phyloP scores from a whole-genome alignment of 805 yeast genomes.

The Kluyveromyces starmeri region DNA sequence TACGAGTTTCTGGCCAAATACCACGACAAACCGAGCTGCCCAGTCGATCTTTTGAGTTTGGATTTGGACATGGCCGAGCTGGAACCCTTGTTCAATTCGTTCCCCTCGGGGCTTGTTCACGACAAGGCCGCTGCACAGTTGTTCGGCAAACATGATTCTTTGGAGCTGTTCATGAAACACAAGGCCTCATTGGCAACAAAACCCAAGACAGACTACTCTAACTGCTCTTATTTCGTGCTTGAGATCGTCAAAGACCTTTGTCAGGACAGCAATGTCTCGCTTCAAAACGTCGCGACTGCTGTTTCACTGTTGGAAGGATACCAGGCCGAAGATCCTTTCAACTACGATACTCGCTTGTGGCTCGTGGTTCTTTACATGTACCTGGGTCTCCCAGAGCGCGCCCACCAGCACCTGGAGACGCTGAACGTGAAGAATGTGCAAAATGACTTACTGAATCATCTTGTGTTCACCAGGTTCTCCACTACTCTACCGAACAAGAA shows the following conservation, averaged over 20 bases:
- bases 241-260: conserved; percentile 38
- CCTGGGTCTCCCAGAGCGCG: conserved; percentile 45
- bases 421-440: conserved; percentile 70
- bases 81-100: conserved; percentile 13
- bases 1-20: conserved; percentile 36
- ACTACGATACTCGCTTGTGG: conserved; percentile 67
- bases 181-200: conserved; percentile 32
- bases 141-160: conserved; percentile 20
- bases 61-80: conserved; percentile 19
- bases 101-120: conserved; percentile 37
- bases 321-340: conserved; percentile 50
- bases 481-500: conserved; percentile 36
- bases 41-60: conserved; percentile 39
- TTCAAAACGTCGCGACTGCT: conserved; percentile 31
- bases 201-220: conserved; percentile 58
- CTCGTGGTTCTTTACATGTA: conserved; percentile 51
- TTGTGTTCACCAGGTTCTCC: conserved; percentile 41
- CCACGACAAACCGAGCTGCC: conserved; percentile 56
- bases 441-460: conserved; percentile 56
- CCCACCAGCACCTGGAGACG: conserved; percentile 41
- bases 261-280: conserved; percentile 11
- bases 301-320: conserved; percentile 52
- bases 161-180: conserved; percentile 34
- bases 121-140: conserved; percentile 19
- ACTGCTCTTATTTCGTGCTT: conserved; percentile 58